These are phyloP conservation scores for Cyclotella sp. DNA, from an alignment of 108 stramenopile genomes.

Conservation along the genomic window DNA sequence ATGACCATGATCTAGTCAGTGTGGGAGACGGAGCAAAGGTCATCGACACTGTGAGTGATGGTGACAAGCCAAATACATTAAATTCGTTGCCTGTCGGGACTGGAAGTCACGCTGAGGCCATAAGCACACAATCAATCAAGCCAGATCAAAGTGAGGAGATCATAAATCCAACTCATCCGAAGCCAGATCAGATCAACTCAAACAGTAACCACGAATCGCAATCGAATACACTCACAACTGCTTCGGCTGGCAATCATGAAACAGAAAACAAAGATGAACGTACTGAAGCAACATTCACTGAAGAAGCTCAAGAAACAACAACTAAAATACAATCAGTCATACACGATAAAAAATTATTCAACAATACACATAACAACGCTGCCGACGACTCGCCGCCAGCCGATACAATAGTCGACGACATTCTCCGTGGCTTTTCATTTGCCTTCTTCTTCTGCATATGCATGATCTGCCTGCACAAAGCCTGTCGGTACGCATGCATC, in stretches of 20 bases:
- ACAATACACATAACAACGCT: constrained; percentile 11
- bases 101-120: no score
- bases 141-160: background rate
- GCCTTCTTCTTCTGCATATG: constrained; percentile 33
- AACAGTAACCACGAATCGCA: no score
- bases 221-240: no score
- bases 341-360: constrained; percentile 10
- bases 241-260: no score
- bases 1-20: background rate
- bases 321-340: background rate
- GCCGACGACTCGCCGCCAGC: background rate
- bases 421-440: constrained; percentile 49
- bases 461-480: constrained; percentile 18
- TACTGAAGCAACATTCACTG: background rate
- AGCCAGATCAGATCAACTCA: no score
- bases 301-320: background rate
- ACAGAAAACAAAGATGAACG: background rate
- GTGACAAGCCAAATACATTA: background rate
- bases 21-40: background rate
- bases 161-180: no score
- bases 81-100: background rate
- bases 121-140: no score
- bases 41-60: background rate
- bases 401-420: constrained; percentile 53
- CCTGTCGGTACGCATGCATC: constrained; percentile 34